These are phyloP conservation scores for Biscogniauxia mediterranea DNA, from an alignment of 2,329 filamentous ascomycete genomes.

Conservation along the genomic window DNA sequence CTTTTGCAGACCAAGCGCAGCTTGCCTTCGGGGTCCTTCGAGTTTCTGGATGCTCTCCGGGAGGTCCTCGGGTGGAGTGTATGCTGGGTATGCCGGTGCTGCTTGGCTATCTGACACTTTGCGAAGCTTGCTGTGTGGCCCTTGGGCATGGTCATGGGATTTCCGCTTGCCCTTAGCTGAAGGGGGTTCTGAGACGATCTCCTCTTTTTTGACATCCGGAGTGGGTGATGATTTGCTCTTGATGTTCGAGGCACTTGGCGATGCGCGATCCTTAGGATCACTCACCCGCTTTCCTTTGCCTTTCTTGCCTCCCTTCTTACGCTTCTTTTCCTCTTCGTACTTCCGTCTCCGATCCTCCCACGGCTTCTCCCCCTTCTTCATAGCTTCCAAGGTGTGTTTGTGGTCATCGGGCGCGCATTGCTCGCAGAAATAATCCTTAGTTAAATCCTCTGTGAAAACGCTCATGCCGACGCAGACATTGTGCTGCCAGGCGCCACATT, in stretches of 20 bases:
- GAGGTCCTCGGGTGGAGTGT: slow-evolving; percentile 52
- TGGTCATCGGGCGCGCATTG: slow-evolving; percentile 83
- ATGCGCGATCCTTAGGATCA: slow-evolving; percentile 55
- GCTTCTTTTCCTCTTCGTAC: slow-evolving; percentile 61
- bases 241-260: slow-evolving; percentile 39
- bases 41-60: slow-evolving; percentile 53
- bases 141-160: slow-evolving; percentile 55
- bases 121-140: slow-evolving; percentile 47
- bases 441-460: slow-evolving; percentile 73
- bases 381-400: slow-evolving; percentile 73
- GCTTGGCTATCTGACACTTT: slow-evolving; percentile 53
- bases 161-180: slow-evolving; percentile 55
- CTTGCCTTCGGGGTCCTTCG: slow-evolving; percentile 62
- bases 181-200: slow-evolving; percentile 39
- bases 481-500: slow-evolving; percentile 93
- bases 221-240: slow-evolving; percentile 39
- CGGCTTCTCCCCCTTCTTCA: slow-evolving; percentile 76
- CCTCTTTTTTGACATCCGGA: slow-evolving; percentile 46
- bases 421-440: slow-evolving; percentile 90
- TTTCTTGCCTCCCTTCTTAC: slow-evolving; percentile 62
- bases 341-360: slow-evolving; percentile 72
- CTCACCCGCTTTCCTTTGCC: slow-evolving; percentile 63
- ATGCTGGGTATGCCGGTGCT: slow-evolving; percentile 37
- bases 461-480: slow-evolving; percentile 91
- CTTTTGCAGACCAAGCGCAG: slow-evolving; percentile 69